A percentile compares a stretch with the other conserved stretches of the same genome.
Conservation (phyloP, 805 yeast species). For the Hanseniaspora singularis region DNA sequence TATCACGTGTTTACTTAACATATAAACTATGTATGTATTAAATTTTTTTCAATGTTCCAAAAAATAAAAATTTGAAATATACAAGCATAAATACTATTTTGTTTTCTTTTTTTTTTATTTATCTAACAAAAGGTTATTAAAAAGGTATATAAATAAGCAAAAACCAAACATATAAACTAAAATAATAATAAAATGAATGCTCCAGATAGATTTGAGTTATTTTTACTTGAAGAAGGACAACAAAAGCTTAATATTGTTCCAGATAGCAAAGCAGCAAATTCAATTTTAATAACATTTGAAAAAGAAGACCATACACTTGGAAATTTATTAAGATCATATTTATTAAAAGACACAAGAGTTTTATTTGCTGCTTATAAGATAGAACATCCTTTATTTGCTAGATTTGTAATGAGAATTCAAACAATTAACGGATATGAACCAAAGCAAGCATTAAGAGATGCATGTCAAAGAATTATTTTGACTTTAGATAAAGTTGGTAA, state of each 20-base stretch:
- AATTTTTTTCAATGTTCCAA: no score
- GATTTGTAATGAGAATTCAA: conserved; percentile 85
- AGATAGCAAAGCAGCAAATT: conserved; percentile 89
- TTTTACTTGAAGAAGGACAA: conserved; percentile 94
- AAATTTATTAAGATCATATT: conserved; percentile 73
- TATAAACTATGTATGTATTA: no score
- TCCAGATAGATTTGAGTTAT: conserved; percentile 96
- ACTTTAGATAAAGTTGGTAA: conserved; percentile 64
- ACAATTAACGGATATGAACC: conserved; percentile 94
- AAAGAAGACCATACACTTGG: conserved; percentile 97
- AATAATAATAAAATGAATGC: conserved; percentile 61
- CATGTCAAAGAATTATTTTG: conserved; percentile 71
- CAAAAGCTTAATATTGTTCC: conserved; percentile 85
- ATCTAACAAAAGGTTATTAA: no score
- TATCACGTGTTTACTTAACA: no score
- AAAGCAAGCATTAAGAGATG: conserved; percentile 75
- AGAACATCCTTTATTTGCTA: conserved; percentile 95
- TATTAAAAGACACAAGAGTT: conserved; percentile 77
- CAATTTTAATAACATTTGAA: conserved; percentile 83
- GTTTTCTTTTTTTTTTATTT: no score
- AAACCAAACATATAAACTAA: no score
- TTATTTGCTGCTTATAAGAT: conserved; percentile 94
- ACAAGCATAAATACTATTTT: no score
- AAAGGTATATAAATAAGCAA: no score
- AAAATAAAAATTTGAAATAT: no score